Evolutionary conservation across 441 rosid species (phyloP).

Genomic region (Populus hybrid): DNA sequence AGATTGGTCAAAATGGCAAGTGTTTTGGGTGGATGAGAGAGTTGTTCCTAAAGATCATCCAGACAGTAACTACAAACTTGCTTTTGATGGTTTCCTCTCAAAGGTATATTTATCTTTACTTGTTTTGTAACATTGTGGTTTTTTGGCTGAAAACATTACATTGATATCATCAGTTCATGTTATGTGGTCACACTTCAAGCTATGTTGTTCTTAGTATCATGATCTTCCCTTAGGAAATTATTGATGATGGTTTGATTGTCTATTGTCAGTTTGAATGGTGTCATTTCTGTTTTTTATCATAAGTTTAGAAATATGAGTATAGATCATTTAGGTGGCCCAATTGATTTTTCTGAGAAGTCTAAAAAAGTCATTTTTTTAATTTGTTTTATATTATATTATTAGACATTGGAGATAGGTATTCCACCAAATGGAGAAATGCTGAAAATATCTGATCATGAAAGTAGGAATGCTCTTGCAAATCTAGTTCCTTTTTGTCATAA

Average conservation of each 20-base stretch:
- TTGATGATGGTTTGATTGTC: background rate
- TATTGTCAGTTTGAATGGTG: background rate
- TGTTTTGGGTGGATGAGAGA: constrained; percentile 91
- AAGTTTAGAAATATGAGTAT: background rate
- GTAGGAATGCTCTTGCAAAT: background rate
- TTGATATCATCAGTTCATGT: background rate
- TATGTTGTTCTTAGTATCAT: background rate
- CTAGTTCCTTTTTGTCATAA: background rate
- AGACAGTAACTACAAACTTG: constrained; percentile 86
- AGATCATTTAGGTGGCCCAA: background rate
- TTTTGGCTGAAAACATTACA: background rate
- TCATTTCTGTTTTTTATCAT: background rate
- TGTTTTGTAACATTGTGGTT: background rate
- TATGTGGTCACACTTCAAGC: background rate
- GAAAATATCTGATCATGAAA: background rate
- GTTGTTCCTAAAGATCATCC: constrained; percentile 83
- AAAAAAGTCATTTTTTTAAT: background rate
- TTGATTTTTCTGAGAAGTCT: background rate
- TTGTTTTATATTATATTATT: background rate
- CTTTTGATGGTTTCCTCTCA: constrained; percentile 63
- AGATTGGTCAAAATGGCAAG: constrained; percentile 87
- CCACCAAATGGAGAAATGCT: background rate
- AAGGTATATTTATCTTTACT: constrained; percentile 35
- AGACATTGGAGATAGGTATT: background rate
- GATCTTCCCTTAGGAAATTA: background rate